A percentile compares a stretch with the other conserved stretches of the same genome.
Conservation (phyloP, 1,284 basidiomycete genomes). For the Tilletia horrida region DNA sequence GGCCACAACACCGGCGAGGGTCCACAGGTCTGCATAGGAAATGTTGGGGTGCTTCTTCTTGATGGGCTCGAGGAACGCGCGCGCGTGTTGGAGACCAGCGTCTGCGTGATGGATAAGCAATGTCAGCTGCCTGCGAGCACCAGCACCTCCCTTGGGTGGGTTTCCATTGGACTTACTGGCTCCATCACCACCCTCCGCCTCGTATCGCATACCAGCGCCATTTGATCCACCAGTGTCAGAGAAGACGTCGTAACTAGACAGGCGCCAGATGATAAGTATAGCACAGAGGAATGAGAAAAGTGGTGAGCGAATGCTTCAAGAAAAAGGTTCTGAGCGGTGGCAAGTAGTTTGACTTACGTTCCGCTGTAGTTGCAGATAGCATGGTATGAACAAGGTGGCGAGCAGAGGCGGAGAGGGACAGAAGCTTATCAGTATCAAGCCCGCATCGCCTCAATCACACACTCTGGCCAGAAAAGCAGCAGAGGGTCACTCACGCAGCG, state of each 20-base stretch:
- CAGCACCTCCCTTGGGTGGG: not conserved
- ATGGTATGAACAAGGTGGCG: not conserved
- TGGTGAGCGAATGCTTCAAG: not conserved
- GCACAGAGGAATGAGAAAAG: conserved; percentile 18
- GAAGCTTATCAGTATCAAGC: no score
- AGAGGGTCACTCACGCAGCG: conserved; percentile 27
- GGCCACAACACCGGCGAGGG: conserved; percentile 59
- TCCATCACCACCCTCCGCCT: conserved; percentile 55
- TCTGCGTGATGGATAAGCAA: conserved; percentile 21
- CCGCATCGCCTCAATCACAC: no score
- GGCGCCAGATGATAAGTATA: no score
- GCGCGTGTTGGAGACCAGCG: conserved; percentile 59
- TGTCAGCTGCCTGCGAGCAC: conserved; percentile 17
- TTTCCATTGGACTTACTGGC: conserved; percentile 30
- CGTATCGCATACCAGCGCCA: conserved; percentile 57
- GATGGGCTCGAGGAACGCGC: conserved; percentile 59
- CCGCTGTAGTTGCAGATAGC: not conserved
- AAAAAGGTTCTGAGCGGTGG: not conserved
- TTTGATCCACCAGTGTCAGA: conserved; percentile 60
- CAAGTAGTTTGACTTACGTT: conserved; percentile 1
- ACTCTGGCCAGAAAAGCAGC: not conserved
- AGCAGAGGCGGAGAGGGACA: not conserved
- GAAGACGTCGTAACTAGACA: conserved; percentile 52
- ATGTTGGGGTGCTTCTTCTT: conserved; percentile 61
- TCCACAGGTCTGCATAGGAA: conserved; percentile 58